A percentile compares a stretch with the other conserved stretches of the same genome.
phyloP scores from a whole-genome alignment of 768 basidiomycete genomes.

The Kwoniella dendrophila region DNA sequence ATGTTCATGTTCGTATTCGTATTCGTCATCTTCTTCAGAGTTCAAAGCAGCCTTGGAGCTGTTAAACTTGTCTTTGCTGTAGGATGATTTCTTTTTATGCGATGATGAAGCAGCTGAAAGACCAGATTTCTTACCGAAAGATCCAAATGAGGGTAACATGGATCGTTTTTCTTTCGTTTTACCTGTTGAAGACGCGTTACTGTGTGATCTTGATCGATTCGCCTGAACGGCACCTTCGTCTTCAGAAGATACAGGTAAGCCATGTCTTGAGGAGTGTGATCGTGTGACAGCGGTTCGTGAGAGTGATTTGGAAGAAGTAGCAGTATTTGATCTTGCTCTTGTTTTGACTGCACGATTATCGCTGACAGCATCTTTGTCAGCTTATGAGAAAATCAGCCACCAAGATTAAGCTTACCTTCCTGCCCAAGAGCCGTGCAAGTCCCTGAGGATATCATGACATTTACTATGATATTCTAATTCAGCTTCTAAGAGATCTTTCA shows the following conservation, averaged over 20 bases:
- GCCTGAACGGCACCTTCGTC: constrained; percentile 37
- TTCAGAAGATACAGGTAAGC: constrained; percentile 25
- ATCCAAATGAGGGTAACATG: constrained; percentile 48
- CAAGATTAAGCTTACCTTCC: constrained; percentile 61
- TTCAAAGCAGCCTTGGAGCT: constrained; percentile 26
- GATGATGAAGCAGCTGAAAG: constrained; percentile 14
- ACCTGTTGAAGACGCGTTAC: constrained; percentile 43
- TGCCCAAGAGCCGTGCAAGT: constrained; percentile 70
- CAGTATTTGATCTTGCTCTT: constrained; percentile 47
- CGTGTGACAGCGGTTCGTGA: constrained; percentile 19
- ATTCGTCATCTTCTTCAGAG: constrained; percentile 42
- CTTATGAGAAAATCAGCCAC: background rate
- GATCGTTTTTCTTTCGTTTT: constrained; percentile 40
- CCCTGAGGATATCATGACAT: constrained; percentile 72
- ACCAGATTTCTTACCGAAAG: constrained; percentile 49
- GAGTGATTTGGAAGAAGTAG: constrained; percentile 18
- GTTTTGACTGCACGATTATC: constrained; percentile 13
- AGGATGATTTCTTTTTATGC: constrained; percentile 19
- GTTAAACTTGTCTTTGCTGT: constrained; percentile 32
- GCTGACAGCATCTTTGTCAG: background rate
- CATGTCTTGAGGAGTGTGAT: constrained; percentile 17
- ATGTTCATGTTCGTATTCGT: constrained; percentile 3
- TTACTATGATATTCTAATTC: constrained; percentile 74
- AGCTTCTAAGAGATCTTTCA: constrained; percentile 70
- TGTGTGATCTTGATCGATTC: constrained; percentile 53